Base-by-base conservation (phyloP, 116 monocot species). In the Dioscorea cayenensis region DNA sequence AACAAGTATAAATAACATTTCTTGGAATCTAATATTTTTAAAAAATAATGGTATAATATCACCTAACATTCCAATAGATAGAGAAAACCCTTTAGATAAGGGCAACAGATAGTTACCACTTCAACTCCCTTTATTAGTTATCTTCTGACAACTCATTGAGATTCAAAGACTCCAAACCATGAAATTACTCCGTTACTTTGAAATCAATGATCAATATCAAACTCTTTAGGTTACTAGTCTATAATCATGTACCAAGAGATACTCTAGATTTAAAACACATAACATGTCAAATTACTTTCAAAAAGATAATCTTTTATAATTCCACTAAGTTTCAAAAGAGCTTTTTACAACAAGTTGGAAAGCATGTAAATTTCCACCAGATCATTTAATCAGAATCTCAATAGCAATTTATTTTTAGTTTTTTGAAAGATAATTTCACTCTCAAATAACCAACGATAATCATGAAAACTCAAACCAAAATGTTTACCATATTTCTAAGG, bases 61-160 rank as follows among this genome's bases (percentile, higher is more conserved):
- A 90, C 96, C 92, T 87, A 66, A 96, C 86, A 81, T 92, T 96
- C 96, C 96, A 96, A 70, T 92, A 96, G 66, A 96, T 70, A 36
- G 92, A 90, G 29, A 96, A 43, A 80, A 29, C 70, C 9, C 72
- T 63, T 80, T 19, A 96, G 80, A 22, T 86, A 79, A 51, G 87
- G 88, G 51, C 87, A 96, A 78, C 71, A 65, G 76, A 63, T 81
- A 63, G 80, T 76, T 75, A 96, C 64, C 36, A 88, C 90, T 83
- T 96, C 86, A 76, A 92, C 75, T 77, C 96, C 96, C 67, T 69
- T 43, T 81, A 59, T 96, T 92, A 51, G 96, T 82, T 22, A 96
- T 78, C 71, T 88, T 96, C 76, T 90, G 96, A 75, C 96, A 96
- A 49, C 86, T 43, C 90, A 78, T 96, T 96, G 49, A 96, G 67